Evolutionary conservation across 2,329 filamentous ascomycete species (phyloP).

Genomic region (Colletotrichum paranaense): DNA sequence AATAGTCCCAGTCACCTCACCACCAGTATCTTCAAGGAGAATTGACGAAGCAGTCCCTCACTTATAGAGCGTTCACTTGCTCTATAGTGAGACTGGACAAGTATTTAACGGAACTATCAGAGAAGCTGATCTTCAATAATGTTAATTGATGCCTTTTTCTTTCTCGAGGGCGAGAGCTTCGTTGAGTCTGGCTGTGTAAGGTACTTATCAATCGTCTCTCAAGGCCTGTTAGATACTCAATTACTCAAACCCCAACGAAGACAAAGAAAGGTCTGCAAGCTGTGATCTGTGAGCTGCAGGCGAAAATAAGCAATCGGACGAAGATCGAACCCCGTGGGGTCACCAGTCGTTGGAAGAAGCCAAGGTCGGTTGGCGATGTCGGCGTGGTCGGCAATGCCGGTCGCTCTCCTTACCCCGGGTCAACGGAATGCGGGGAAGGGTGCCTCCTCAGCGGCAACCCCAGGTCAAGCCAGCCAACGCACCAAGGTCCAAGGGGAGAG

Average conservation of each 20-base stretch:
- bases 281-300: too few relatives aligned
- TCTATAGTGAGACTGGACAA: not conserved
- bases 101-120: too few relatives aligned
- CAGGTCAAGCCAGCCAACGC: not conserved
- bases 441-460: slow-evolving; percentile 2
- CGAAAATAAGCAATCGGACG: not conserved
- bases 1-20: not conserved
- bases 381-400: slow-evolving; percentile 26
- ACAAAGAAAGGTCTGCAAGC: not conserved
- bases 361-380: slow-evolving; percentile 21
- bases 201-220: not conserved
- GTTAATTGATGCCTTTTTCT: not conserved
- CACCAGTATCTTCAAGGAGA: not conserved
- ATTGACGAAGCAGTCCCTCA: not conserved
- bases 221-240: not conserved
- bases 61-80: not conserved
- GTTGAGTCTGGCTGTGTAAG: too few relatives aligned
- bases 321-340: not conserved
- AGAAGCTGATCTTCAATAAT: not conserved
- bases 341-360: slow-evolving; percentile 9
- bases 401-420: slow-evolving; percentile 27
- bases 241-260: not conserved
- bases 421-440: slow-evolving; percentile 40
- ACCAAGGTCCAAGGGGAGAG: not conserved
- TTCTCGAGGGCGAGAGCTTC: too few relatives aligned